Evolutionary conservation across 495 filamentous ascomycete genomes (phyloP).

Genomic region (Lophiotrema nucula): DNA sequence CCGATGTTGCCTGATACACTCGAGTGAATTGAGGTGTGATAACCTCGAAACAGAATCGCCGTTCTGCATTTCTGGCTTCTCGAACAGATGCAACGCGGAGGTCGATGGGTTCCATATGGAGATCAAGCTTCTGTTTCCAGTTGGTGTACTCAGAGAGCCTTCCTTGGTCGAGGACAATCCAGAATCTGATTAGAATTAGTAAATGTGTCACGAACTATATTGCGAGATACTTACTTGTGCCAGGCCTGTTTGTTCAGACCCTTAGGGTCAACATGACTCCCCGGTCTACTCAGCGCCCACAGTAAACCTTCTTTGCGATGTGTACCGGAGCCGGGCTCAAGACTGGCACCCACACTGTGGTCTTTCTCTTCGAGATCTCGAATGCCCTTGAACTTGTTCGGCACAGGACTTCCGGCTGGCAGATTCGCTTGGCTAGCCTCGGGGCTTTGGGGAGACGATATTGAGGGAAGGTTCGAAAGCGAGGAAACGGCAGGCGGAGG

Average conservation of each 20-base stretch:
- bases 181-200: constrained; percentile 63
- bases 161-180: constrained; percentile 96
- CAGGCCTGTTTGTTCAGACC: constrained; percentile 94
- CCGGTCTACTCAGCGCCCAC: constrained; percentile 90
- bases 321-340: constrained; percentile 48
- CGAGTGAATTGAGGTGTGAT: constrained; percentile 96
- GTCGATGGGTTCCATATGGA: constrained; percentile 98
- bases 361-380: constrained; percentile 86
- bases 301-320: constrained; percentile 87
- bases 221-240: constrained; percentile 79
- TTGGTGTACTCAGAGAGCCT: constrained; percentile 98
- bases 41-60: constrained; percentile 96
- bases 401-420: constrained; percentile 50
- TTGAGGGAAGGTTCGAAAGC: constrained; percentile 30
- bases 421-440: constrained; percentile 41
- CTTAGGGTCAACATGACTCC: constrained; percentile 91
- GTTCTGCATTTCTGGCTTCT: constrained; percentile 88
- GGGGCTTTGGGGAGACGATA: constrained; percentile 30
- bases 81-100: constrained; percentile 94
- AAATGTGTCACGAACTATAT: neutral
- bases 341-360: constrained; percentile 40
- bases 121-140: constrained; percentile 95
- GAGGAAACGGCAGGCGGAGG: constrained; percentile 15
- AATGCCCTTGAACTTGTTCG: constrained; percentile 79
- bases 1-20: constrained; percentile 95